Base-by-base conservation (phyloP, 78 protist species). In the Dictyostelium intermedium region DNA sequence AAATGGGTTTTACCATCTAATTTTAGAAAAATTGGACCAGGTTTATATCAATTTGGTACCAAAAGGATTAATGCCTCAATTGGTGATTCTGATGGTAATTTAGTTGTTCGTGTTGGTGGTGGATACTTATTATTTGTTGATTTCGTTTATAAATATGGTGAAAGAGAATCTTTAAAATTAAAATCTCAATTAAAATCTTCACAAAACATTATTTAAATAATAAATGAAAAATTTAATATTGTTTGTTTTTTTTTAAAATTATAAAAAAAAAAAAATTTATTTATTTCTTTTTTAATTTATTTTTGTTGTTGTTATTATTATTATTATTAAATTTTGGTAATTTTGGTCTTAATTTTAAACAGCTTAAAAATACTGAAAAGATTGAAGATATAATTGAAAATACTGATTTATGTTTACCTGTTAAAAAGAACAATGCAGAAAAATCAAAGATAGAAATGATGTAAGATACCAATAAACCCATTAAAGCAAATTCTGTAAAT, bases 71-170 rank as follows among this genome's bases (percentile, higher is more conserved):
- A 85, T 50, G 39, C 83, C 3, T 18, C 66, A 9, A 43, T 85
- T 34, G 60, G 50, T 13, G 74, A 30, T 27, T 25, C 32, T 27
- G 25, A 61, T 32, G 91, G 91, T 72, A 39, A 72, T 37, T 35
- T 85, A n/a, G 63, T 85, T 5, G 83, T 85, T 20, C 27, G 91
- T 16, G 91, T 85, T 50, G 91, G 91, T 50, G 91, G 91, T 74
- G 91, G 91, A 6, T 85, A 72, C 41, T 9, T 45, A 23, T 13
- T 34, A 30, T 85, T 85, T 35, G 53, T 39, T 18, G 83, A 73
- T 13, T 85, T 53, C 60, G 84, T 85, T 45, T 63, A 23, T 35
- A 85, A 85, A 35, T 74, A 73, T 73, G 91, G 91, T 37, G 32
- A 63, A 20, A 30, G 70, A 20, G 84, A 85, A 47, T 32, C 84